phyloP scores from a whole-genome alignment of 208 protist genomes.

The Crithidia fasciculata region DNA sequence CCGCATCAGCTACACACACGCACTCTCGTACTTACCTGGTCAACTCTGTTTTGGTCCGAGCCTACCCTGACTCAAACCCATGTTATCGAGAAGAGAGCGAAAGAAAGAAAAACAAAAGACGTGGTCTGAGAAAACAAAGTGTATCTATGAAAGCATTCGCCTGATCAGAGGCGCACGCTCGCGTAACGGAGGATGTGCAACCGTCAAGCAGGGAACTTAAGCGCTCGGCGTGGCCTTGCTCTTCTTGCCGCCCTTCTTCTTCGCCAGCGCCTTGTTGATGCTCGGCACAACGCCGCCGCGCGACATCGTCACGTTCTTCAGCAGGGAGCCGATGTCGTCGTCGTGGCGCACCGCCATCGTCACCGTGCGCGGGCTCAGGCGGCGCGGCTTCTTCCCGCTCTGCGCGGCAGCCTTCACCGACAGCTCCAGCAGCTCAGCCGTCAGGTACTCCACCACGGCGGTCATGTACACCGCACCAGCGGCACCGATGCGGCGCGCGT shows the following conservation, averaged over 20 bases:
- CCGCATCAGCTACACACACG: too few species aligned
- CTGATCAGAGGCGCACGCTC: slow-evolving; percentile 7
- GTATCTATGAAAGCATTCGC: slow-evolving; percentile 31
- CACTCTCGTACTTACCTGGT: too few species aligned
- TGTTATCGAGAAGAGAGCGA: slow-evolving; percentile 13
- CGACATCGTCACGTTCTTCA: slow-evolving; percentile 74
- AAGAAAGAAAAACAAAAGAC: slow-evolving; percentile 13
- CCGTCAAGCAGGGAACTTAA: slow-evolving; percentile 13
- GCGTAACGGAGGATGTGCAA: background rate
- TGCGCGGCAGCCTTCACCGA: slow-evolving; percentile 48
- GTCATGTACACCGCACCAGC: slow-evolving; percentile 98
- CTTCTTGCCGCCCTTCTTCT: slow-evolving; percentile 79
- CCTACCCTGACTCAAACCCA: slow-evolving; percentile 25
- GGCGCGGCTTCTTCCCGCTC: slow-evolving; percentile 62
- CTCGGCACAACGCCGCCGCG: slow-evolving; percentile 74
- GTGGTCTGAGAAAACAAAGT: slow-evolving; percentile 12
- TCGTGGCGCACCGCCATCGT: slow-evolving; percentile 78
- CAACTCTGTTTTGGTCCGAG: background rate
- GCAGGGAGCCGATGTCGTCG: slow-evolving; percentile 55
- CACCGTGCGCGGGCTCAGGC: slow-evolving; percentile 67
- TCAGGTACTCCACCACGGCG: slow-evolving; percentile 98
- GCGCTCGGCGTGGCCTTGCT: slow-evolving; percentile 32
- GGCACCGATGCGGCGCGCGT: slow-evolving; percentile 95
- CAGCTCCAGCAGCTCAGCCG: slow-evolving; percentile 80
- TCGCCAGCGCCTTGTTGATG: slow-evolving; percentile 77